Percentiles rank a stretch among this genome's conserved stretches.
Evolutionary conservation across 176 grass and related monocot species (phyloP).

Genomic region (Bonia amplexicaulis): DNA sequence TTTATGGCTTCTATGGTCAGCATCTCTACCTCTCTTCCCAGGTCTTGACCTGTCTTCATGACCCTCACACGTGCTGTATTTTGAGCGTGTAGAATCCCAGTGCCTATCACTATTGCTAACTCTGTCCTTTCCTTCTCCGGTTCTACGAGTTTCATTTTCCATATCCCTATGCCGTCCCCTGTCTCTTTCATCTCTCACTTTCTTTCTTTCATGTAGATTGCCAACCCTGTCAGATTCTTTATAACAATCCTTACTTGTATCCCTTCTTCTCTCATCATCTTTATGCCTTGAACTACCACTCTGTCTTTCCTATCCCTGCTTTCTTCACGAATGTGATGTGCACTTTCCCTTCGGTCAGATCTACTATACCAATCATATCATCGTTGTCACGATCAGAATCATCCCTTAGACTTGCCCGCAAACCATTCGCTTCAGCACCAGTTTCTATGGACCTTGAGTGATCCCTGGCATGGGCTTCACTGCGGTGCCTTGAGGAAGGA

Average conservation of each 20-base stretch:
- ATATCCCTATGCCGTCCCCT: constrained; percentile 39
- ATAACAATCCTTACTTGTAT: constrained; percentile 43
- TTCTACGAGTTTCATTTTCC: constrained; percentile 30
- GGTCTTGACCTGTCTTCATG: constrained; percentile 44
- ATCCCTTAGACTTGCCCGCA: constrained; percentile 20
- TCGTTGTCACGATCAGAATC: constrained; percentile 26
- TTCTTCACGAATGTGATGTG: constrained; percentile 23
- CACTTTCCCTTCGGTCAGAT: constrained; percentile 39
- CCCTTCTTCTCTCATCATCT: constrained; percentile 41
- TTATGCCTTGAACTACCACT: constrained; percentile 51
- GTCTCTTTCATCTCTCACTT: constrained; percentile 37
- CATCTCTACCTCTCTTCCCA: constrained; percentile 37
- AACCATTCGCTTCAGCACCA: constrained; percentile 22
- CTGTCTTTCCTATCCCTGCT: constrained; percentile 44
- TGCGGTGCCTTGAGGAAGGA: constrained; percentile 11
- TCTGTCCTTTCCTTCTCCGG: constrained; percentile 40
- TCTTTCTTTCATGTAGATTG: constrained; percentile 37
- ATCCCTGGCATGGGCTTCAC: constrained; percentile 22
- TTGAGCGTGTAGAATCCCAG: constrained; percentile 42
- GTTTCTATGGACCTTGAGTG: constrained; percentile 34
- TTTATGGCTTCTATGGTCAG: constrained; percentile 15
- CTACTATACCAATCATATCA: constrained; percentile 37
- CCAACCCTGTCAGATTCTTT: constrained; percentile 38
- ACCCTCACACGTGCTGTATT: constrained; percentile 31
- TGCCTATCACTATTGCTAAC: constrained; percentile 40